Conservation (phyloP, 2,329 filamentous ascomycete genomes). For the Fusarium robinianum region DNA sequence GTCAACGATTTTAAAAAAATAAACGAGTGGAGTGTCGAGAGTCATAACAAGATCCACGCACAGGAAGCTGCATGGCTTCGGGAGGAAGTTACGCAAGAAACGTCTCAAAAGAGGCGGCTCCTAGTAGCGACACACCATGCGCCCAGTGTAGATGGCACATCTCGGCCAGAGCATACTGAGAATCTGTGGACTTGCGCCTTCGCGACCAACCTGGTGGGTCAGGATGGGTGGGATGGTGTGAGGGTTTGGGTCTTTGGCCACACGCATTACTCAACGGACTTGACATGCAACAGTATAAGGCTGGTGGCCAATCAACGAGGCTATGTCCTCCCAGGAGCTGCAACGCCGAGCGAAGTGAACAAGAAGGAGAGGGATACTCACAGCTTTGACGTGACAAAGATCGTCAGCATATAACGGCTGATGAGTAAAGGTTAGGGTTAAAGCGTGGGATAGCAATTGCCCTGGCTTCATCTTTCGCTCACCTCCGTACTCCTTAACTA, state of each 20-base stretch:
- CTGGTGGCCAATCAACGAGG: constrained; percentile 50
- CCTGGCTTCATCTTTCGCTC: no score
- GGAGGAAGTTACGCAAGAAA: constrained; percentile 39
- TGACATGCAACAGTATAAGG: constrained; percentile 37
- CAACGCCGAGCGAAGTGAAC: neutral
- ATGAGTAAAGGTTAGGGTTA: neutral
- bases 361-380: neutral
- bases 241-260: constrained; percentile 51
- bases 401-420: neutral
- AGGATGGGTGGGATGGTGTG: constrained; percentile 39
- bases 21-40: constrained; percentile 50
- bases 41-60: constrained; percentile 52
- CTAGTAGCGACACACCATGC: constrained; percentile 61
- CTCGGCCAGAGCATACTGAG: constrained; percentile 50
- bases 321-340: constrained; percentile 32
- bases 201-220: constrained; percentile 49
- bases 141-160: constrained; percentile 40
- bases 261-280: constrained; percentile 48
- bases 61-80: constrained; percentile 55
- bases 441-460: no score
- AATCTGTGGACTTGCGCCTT: constrained; percentile 55
- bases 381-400: neutral
- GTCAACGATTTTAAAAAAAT: constrained; percentile 59
- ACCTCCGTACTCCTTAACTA: no score
- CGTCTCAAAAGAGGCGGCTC: constrained; percentile 29